Conservation (phyloP, 176 grass and related monocot genomes). For the Cocos nucifera region DNA sequence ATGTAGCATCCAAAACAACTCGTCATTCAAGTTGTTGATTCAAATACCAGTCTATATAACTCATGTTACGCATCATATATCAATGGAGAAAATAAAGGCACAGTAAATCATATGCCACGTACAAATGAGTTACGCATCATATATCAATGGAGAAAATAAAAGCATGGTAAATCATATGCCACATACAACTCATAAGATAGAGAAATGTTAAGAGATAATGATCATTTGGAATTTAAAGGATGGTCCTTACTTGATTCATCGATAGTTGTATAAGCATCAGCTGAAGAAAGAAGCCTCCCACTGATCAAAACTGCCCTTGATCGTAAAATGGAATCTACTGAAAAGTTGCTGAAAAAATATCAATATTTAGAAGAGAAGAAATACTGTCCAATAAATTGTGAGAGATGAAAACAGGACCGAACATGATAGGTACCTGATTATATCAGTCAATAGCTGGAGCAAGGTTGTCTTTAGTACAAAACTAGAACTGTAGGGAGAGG, state of each 20-base stretch:
- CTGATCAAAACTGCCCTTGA: conserved; percentile 78
- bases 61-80: too few species aligned
- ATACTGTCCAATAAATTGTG: background rate
- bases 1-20: too few species aligned
- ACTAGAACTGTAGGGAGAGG: conserved; percentile 65
- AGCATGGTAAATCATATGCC: too few species aligned
- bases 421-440: conserved; percentile 50
- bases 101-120: too few species aligned
- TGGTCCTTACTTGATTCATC: conserved; percentile 53
- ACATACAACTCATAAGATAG: too few species aligned
- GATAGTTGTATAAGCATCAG: conserved; percentile 37
- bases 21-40: too few species aligned
- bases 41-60: too few species aligned
- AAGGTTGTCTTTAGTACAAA: conserved; percentile 63
- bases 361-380: conserved; percentile 5
- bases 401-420: background rate
- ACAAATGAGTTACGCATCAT: too few species aligned
- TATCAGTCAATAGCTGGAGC: conserved; percentile 65
- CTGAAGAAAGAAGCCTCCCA: conserved; percentile 78
- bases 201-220: too few species aligned
- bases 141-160: too few species aligned
- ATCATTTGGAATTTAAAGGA: conserved; percentile 2
- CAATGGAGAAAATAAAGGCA: too few species aligned
- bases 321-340: conserved; percentile 56
- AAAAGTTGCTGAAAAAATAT: conserved; percentile 44